Base-by-base conservation (phyloP, 2,329 filamentous ascomycete species). In the Fusarium veterinarium region DNA sequence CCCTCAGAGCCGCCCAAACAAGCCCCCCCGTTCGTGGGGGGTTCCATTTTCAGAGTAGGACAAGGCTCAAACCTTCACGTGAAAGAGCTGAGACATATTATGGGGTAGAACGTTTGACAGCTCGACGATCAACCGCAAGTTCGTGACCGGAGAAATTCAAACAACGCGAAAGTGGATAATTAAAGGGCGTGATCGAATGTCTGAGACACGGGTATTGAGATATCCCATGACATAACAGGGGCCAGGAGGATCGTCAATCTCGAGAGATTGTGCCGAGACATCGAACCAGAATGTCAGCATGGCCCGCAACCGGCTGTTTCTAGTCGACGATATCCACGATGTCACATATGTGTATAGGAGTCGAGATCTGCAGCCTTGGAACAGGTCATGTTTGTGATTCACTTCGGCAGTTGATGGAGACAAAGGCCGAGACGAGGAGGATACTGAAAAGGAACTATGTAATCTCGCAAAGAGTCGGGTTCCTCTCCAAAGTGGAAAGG, bases 31-130 rank as follows among this genome's bases (percentile, higher is more conserved):
- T 41, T 28, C 41, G 35, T 60, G 35, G 38, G 6, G 37, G 38
- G 23, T 57, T 64, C 60, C 65, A 41, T 64, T 46, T 42, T 55
- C 33, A 41, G 60, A 52, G 60, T 46, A 49, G 35, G 17, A 23
- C 33, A 42, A 35, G 38, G 35, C 44, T 64, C 30, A 11, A n/a
- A 19, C 5, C 23, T 53, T 46, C 40, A 33, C 31, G n/a, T 51
- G 52, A 64, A 40, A 17, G 23, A 33, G 20, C 35, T 30, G 23
- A 42, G 59, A 42, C 46, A 62, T 44, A 35, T 30, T 23, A 56
- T 42, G 48, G 35, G 37, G 23, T 23, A 23, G 20, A 41, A 33
- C 40, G 17, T 51, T 35, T 48, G 42, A 49, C 23, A 60, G 23
- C 17, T 33, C 17, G 30, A 60, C 17, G 20, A 23, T 35, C 8